phyloP scores from a whole-genome alignment of 306 rosid species.

The Abrus pulchellus region DNA sequence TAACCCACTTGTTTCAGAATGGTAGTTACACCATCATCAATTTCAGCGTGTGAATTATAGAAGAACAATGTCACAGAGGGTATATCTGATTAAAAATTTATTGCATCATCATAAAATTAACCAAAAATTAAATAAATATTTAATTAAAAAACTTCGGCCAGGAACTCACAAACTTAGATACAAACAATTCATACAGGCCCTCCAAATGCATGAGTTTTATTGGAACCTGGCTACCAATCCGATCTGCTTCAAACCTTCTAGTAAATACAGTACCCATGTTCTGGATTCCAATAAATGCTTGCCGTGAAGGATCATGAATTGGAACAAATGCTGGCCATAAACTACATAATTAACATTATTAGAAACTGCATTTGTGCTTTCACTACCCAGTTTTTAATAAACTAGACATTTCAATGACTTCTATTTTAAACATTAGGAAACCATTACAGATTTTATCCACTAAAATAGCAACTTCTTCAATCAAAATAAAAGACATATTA shows the following conservation, averaged over 20 bases:
- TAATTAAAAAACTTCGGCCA: conserved; percentile 7
- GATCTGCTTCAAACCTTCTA: conserved; percentile 82
- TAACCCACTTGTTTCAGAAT: conserved; percentile 19
- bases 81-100: conserved; percentile 11
- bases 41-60: conserved; percentile 22
- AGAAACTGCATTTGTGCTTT: conserved; percentile 43
- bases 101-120: conserved; percentile 26
- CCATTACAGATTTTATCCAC: conserved; percentile 27
- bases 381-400: conserved; percentile 19
- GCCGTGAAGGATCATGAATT: conserved; percentile 79
- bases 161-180: conserved; percentile 84
- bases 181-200: conserved; percentile 81
- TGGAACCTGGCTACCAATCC: conserved; percentile 66
- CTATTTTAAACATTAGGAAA: conserved; percentile 14
- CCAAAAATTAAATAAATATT: conserved; percentile 12
- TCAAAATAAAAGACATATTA: conserved; percentile 10
- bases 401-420: background rate
- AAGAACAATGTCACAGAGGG: conserved; percentile 24
- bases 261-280: conserved; percentile 83
- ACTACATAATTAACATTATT: conserved; percentile 56
- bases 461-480: background rate
- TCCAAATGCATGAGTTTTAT: conserved; percentile 79
- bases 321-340: conserved; percentile 94
- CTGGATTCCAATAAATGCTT: conserved; percentile 85
- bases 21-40: conserved; percentile 8